phyloP scores from a whole-genome alignment of 2,329 filamentous ascomycete genomes.

The Rutstroemia sp. region DNA sequence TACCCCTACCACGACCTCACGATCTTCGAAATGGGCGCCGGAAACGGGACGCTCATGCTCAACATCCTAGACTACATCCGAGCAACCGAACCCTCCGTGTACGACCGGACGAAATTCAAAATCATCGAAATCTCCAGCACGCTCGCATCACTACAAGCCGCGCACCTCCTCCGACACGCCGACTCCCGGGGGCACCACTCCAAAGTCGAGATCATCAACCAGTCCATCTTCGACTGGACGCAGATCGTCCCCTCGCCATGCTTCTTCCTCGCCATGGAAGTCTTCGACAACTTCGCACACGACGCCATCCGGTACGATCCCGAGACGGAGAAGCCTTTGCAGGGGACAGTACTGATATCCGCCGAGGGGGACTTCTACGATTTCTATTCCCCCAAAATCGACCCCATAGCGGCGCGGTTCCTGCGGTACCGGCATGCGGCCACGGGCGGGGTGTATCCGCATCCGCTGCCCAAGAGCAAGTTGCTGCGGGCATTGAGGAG shows the following conservation, averaged over 20 bases:
- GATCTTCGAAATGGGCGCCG: slow-evolving; percentile 98
- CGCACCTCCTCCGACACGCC: slow-evolving; percentile 59
- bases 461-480: slow-evolving; percentile 47
- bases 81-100: slow-evolving; percentile 81
- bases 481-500: slow-evolving; percentile 54
- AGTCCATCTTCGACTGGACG: slow-evolving; percentile 91
- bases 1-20: slow-evolving; percentile 96
- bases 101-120: slow-evolving; percentile 85
- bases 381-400: slow-evolving; percentile 76
- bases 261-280: slow-evolving; percentile 96
- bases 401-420: slow-evolving; percentile 76
- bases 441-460: slow-evolving; percentile 52
- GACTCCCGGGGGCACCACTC: slow-evolving; percentile 67
- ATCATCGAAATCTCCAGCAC: slow-evolving; percentile 91
- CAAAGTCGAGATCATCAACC: slow-evolving; percentile 91
- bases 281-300: slow-evolving; percentile 98
- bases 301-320: slow-evolving; percentile 89
- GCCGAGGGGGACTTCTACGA: slow-evolving; percentile 84
- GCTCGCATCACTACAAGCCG: slow-evolving; percentile 70
- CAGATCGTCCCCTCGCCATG: slow-evolving; percentile 83
- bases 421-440: slow-evolving; percentile 78
- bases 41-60: slow-evolving; percentile 94
- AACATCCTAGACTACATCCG: slow-evolving; percentile 97
- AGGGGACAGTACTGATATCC: slow-evolving; percentile 85
- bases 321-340: slow-evolving; percentile 70